Conservation (phyloP, 805 yeast genomes). For the Pichia rugopelliculosa region DNA sequence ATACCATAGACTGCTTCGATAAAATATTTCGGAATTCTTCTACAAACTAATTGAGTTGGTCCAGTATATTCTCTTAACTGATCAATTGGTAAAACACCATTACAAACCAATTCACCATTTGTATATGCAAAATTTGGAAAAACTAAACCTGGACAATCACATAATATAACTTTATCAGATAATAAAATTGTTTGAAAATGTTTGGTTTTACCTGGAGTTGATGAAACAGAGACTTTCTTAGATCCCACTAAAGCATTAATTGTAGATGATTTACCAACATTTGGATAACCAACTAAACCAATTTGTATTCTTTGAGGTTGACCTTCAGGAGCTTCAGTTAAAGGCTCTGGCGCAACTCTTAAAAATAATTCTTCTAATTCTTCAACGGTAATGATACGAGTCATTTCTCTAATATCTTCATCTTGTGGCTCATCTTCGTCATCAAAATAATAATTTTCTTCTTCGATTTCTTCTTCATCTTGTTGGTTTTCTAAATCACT, state of each 20-base stretch:
- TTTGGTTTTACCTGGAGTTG: conserved; percentile 98
- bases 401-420: conserved; percentile 37
- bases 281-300: conserved; percentile 97
- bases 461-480: conserved; percentile 27
- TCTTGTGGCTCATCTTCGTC: conserved; percentile 19
- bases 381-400: conserved; percentile 69
- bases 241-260: conserved; percentile 95
- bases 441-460: conserved; percentile 17
- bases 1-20: conserved; percentile 93
- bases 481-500: conserved; percentile 16
- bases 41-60: conserved; percentile 77
- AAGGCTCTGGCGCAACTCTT: conserved; percentile 66
- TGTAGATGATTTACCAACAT: conserved; percentile 80
- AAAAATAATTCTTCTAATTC: conserved; percentile 79
- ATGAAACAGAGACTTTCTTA: conserved; percentile 94
- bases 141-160: conserved; percentile 99
- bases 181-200: conserved; percentile 95
- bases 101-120: conserved; percentile 93
- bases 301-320: conserved; percentile 66
- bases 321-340: conserved; percentile 43
- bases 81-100: conserved; percentile 98
- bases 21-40: conserved; percentile 80
- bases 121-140: conserved; percentile 97
- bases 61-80: conserved; percentile 90
- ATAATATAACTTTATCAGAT: conserved; percentile 73